Conservation (phyloP, 345 rosid species). For the Arabidopsis thaliana region DNA sequence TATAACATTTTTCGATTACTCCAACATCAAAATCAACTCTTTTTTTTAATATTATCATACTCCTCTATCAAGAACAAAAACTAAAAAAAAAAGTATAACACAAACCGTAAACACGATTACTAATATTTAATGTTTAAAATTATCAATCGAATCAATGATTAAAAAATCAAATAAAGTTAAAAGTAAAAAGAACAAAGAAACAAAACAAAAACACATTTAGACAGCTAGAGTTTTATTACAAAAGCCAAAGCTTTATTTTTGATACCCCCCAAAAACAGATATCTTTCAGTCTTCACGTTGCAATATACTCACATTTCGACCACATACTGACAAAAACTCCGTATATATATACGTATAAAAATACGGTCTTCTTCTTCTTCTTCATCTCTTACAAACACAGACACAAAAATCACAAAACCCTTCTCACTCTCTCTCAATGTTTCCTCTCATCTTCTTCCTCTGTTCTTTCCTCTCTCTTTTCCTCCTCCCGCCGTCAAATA, state of each 20-base stretch:
- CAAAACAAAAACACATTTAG: slow-evolving; percentile 41
- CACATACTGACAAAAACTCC: slow-evolving; percentile 36
- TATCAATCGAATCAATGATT: slow-evolving; percentile 9
- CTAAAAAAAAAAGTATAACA: neutral
- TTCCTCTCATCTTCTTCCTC: neutral
- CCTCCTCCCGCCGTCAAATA: slow-evolving; percentile 33
- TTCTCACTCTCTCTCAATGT: slow-evolving; percentile 23
- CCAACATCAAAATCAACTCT: neutral
- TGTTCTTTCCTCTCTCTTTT: slow-evolving; percentile 21
- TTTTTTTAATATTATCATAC: neutral
- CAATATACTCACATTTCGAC: slow-evolving; percentile 33
- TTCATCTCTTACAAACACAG: slow-evolving; percentile 25
- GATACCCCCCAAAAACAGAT: slow-evolving; percentile 33
- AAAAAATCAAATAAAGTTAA: neutral
- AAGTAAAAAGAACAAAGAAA: slow-evolving; percentile 31
- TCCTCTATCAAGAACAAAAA: neutral
- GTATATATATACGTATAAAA: slow-evolving; percentile 1
- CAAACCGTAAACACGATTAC: neutral
- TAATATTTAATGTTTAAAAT: neutral
- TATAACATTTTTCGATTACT: neutral
- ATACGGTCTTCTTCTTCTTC: slow-evolving; percentile 33
- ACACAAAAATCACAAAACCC: neutral
- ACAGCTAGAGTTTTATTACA: slow-evolving; percentile 45
- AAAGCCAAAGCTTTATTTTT: slow-evolving; percentile 40
- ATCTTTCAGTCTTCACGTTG: slow-evolving; percentile 43